These are phyloP conservation scores for Trichosporon inkin DNA, from an alignment of 1,284 basidiomycete species.

Conservation along the genomic window DNA sequence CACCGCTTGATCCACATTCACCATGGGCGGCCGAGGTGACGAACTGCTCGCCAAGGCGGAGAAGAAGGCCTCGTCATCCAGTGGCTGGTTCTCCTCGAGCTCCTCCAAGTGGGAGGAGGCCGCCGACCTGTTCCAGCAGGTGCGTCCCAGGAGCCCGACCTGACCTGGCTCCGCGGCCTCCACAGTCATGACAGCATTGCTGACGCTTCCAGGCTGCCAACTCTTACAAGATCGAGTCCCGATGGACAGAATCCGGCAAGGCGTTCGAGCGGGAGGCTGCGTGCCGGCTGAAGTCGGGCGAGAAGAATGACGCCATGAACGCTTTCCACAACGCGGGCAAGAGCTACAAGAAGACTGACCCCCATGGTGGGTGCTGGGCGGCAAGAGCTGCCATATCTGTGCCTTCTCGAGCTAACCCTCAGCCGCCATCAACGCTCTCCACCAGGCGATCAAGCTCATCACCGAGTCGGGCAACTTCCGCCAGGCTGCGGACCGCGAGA, in stretches of 20 bases:
- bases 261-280: conserved; percentile 84
- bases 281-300: conserved; percentile 78
- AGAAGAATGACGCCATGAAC: conserved; percentile 87
- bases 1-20: conserved; percentile 9
- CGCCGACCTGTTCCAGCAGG: conserved; percentile 70
- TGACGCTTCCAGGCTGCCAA: conserved; percentile 79
- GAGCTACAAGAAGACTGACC: conserved; percentile 81
- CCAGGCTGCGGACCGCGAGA: conserved; percentile 95
- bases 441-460: conserved; percentile 77
- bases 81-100: conserved; percentile 76
- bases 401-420: conserved; percentile 10
- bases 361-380: conserved; percentile 62
- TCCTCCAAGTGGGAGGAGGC: conserved; percentile 85
- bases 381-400: too few relatives aligned
- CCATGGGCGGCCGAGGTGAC: conserved; percentile 43
- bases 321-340: conserved; percentile 97
- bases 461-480: conserved; percentile 85
- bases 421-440: conserved; percentile 90
- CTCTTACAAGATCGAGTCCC: conserved; percentile 89
- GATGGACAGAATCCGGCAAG: conserved; percentile 85
- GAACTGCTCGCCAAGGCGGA: conserved; percentile 76
- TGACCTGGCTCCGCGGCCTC: not conserved
- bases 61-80: conserved; percentile 79
- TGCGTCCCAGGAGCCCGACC: conserved; percentile 11
- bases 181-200: conserved; percentile 18